A percentile compares a stretch with the other conserved stretches of the same genome.
Evolutionary conservation across 2,329 filamentous ascomycete genomes (phyloP).

Genomic region (Apiospora pterosperma): DNA sequence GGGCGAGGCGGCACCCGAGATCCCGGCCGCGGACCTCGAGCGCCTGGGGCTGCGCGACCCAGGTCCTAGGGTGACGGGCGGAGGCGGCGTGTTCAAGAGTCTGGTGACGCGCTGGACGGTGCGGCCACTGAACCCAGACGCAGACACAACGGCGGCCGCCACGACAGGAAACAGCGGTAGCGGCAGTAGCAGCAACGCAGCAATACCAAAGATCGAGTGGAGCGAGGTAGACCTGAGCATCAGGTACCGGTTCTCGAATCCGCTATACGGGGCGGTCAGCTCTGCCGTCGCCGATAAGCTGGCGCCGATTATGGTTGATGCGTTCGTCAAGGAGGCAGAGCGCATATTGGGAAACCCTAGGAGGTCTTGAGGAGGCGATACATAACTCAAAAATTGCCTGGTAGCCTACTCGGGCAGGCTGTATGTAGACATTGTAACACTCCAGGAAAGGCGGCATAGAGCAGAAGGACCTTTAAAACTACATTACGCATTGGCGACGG

Average conservation of each 20-base stretch:
- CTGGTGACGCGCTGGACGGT: slow-evolving; percentile 70
- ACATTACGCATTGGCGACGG: not conserved
- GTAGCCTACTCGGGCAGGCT: too few relatives aligned
- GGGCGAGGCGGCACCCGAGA: slow-evolving; percentile 49
- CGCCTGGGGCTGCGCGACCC: slow-evolving; percentile 20
- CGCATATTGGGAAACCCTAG: slow-evolving; percentile 43
- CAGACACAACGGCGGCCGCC: slow-evolving; percentile 30
- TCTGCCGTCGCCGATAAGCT: slow-evolving; percentile 79
- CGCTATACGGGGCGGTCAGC: slow-evolving; percentile 81
- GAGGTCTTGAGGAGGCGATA: not conserved
- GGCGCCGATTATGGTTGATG: slow-evolving; percentile 84
- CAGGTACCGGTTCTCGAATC: slow-evolving; percentile 81
- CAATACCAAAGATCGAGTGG: slow-evolving; percentile 32
- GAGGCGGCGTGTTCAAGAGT: slow-evolving; percentile 59
- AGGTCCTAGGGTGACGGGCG: slow-evolving; percentile 2
- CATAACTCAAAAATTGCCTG: not conserved
- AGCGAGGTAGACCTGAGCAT: slow-evolving; percentile 77
- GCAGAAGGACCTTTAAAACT: not conserved
- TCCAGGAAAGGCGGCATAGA: not conserved
- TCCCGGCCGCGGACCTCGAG: slow-evolving; percentile 31
- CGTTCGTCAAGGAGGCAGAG: slow-evolving; percentile 80
- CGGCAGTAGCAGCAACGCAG: slow-evolving; percentile 5
- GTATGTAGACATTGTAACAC: not conserved
- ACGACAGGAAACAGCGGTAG: too few relatives aligned
- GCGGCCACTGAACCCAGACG: slow-evolving; percentile 35